Evolutionary conservation across 192 early-diverging fungal genomes (phyloP).

Genomic region (Umbelopsis ramanniana): DNA sequence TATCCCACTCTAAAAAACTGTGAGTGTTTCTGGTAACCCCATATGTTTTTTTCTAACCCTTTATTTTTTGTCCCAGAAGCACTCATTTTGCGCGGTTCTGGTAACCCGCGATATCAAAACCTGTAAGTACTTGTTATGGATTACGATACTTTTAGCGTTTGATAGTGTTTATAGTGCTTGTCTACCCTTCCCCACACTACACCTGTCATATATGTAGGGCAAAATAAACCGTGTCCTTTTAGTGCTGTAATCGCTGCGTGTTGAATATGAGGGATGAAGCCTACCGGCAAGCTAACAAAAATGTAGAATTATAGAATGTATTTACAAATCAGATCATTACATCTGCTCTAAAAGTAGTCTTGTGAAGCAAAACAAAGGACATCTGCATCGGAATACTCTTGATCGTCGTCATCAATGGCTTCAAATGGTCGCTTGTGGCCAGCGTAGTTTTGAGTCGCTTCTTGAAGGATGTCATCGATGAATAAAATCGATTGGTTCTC

Average conservation of each 20-base stretch:
- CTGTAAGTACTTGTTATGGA: constrained; percentile 21
- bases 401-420: neutral
- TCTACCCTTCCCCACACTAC: neutral
- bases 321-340: neutral
- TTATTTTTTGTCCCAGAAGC: neutral
- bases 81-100: constrained; percentile 18
- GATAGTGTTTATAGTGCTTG: neutral
- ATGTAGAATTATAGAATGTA: neutral
- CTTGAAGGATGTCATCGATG: neutral
- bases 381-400: constrained; percentile 1
- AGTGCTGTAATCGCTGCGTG: neutral
- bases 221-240: neutral
- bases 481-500: neutral
- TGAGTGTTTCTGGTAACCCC: constrained; percentile 20
- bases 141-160: neutral
- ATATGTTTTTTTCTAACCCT: neutral
- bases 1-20: constrained; percentile 34
- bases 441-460: constrained; percentile 10
- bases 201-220: neutral
- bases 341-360: neutral
- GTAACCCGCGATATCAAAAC: constrained; percentile 23
- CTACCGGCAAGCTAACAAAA: neutral
- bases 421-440: neutral
- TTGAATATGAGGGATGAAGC: neutral
- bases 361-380: constrained; percentile 18